Evolutionary conservation across 257 asterid species (phyloP).

Genomic region (Prunella vulgaris): DNA sequence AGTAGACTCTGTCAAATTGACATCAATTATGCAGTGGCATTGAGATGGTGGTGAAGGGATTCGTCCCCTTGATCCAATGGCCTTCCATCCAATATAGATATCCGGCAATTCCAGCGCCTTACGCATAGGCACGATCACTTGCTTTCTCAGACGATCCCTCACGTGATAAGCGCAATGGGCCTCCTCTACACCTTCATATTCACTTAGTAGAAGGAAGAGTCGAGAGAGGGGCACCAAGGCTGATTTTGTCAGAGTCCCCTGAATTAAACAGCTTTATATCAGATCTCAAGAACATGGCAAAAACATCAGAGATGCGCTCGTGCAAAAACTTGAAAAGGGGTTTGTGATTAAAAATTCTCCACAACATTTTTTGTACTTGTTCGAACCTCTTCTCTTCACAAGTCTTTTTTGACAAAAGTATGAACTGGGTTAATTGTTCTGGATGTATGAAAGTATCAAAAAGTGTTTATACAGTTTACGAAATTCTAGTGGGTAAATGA

Average conservation of each 20-base stretch:
- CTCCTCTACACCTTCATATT: neutral
- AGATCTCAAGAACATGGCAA: neutral
- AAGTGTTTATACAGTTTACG: too few species aligned
- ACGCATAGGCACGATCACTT: neutral
- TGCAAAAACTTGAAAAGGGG: neutral
- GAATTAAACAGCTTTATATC: neutral
- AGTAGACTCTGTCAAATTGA: too few species aligned
- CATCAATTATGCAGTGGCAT: too few species aligned
- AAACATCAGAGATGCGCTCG: neutral
- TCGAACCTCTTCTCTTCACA: slow-evolving; percentile 4
- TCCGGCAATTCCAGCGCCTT: neutral
- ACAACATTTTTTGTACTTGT: neutral
- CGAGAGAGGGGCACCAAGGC: neutral
- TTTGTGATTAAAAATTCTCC: neutral
- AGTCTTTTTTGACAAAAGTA: neutral
- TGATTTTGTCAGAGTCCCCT: neutral
- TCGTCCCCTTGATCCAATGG: too few species aligned
- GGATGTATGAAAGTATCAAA: too few species aligned
- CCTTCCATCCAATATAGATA: neutral
- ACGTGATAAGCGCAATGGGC: neutral
- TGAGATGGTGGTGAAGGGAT: too few species aligned
- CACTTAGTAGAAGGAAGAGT: neutral
- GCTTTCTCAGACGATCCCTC: neutral
- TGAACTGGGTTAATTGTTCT: too few species aligned
- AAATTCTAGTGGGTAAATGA: too few species aligned